phyloP scores from a whole-genome alignment of 441 rosid genomes.

The Gossypium schwendimanii region DNA sequence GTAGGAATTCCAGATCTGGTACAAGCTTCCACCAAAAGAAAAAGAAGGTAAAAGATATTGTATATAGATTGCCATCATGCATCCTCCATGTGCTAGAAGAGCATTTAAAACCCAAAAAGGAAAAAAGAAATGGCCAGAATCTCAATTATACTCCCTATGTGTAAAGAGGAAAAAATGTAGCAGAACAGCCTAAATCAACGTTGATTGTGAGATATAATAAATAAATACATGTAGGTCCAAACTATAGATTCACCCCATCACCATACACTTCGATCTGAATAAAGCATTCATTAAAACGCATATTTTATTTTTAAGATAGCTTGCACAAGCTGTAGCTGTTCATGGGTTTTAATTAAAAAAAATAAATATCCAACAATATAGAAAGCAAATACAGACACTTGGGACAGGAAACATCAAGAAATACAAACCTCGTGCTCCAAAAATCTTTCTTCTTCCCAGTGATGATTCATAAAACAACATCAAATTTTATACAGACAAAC shows the following conservation, averaged over 20 bases:
- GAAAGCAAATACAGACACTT: background rate
- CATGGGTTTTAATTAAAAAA: background rate
- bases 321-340: background rate
- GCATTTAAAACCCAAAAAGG: background rate
- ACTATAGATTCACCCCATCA: constrained; percentile 1
- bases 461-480: background rate
- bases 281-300: constrained; percentile 2
- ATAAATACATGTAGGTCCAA: background rate
- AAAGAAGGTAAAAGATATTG: background rate
- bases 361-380: background rate
- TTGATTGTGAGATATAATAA: background rate
- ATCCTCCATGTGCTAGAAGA: background rate
- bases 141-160: background rate
- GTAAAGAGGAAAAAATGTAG: background rate
- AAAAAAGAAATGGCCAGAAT: background rate
- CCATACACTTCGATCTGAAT: background rate
- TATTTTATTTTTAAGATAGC: background rate
- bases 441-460: background rate
- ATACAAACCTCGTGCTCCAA: background rate
- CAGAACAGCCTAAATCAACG: background rate
- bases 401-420: background rate
- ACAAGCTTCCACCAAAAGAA: background rate
- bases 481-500: background rate
- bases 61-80: background rate
- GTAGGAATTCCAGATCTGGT: constrained; percentile 1